phyloP scores from a whole-genome alignment of 257 asterid species.

The Lavandula angustifolia region DNA sequence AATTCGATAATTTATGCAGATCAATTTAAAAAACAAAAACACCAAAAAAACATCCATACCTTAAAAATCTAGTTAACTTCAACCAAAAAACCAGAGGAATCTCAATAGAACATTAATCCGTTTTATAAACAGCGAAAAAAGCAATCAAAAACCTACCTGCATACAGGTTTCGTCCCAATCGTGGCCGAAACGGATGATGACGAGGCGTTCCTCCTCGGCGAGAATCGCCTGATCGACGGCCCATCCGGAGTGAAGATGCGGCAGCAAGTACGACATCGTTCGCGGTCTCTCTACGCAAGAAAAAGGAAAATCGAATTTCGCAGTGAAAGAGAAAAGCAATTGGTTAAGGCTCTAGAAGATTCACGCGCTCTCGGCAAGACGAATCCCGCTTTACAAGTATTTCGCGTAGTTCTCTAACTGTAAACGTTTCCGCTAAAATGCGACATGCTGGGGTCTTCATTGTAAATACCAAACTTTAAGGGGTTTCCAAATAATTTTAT shows the following conservation, averaged over 20 bases:
- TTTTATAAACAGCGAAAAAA: not conserved
- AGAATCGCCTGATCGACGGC: conserved; percentile 94
- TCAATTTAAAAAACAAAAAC: not conserved
- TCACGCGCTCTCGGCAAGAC: not conserved
- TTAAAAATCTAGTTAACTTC: too few relatives aligned
- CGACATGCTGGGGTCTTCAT: too few relatives aligned
- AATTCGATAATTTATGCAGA: conserved; percentile 9
- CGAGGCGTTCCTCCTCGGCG: conserved; percentile 96
- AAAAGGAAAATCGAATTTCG: not conserved
- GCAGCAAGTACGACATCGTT: conserved; percentile 80
- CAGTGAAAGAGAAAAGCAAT: not conserved
- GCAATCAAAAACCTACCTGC: conserved; percentile 51
- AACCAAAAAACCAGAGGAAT: too few relatives aligned
- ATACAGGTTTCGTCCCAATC: conserved; percentile 97
- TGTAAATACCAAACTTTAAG: too few relatives aligned
- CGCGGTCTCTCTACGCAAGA: not conserved
- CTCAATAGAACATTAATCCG: not conserved
- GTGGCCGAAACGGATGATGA: conserved; percentile 88
- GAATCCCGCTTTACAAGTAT: not conserved
- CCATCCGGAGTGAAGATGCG: conserved; percentile 97
- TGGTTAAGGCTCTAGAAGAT: not conserved
- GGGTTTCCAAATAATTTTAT: too few relatives aligned
- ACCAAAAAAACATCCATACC: not conserved
- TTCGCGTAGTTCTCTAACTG: too few relatives aligned
- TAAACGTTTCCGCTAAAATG: too few relatives aligned